A percentile compares a stretch with the other conserved stretches of the same genome.
Conservation (phyloP, 2,329 filamentous ascomycete genomes). For the Aspergillus quadricinctus region DNA sequence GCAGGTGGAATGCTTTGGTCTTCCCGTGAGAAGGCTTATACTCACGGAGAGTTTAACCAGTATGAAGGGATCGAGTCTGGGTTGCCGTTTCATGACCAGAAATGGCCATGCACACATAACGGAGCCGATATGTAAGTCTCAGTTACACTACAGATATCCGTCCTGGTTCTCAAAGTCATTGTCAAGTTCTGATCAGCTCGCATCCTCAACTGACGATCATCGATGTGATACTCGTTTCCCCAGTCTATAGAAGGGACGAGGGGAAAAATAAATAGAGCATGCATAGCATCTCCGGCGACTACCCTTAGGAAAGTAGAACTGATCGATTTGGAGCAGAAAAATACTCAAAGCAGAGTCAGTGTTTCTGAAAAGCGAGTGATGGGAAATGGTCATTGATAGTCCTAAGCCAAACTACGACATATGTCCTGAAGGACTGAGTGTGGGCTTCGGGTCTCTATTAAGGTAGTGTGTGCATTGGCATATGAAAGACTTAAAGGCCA, state of each 20-base stretch:
- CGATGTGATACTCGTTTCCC: too few relatives aligned
- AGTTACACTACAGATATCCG: background rate
- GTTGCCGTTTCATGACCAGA: background rate
- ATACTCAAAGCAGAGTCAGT: too few relatives aligned
- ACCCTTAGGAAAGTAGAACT: too few relatives aligned
- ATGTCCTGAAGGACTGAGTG: background rate
- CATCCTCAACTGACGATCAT: too few relatives aligned
- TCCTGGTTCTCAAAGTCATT: too few relatives aligned
- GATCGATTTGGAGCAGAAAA: too few relatives aligned
- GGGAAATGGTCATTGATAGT: background rate
- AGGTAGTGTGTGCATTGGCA: background rate
- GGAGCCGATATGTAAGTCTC: too few relatives aligned
- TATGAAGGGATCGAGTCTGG: background rate
- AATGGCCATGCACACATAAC: background rate
- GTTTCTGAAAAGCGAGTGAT: background rate
- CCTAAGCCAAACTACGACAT: background rate
- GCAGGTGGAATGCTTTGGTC: background rate
- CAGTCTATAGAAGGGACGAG: too few relatives aligned
- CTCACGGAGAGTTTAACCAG: too few relatives aligned
- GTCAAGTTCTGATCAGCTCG: too few relatives aligned
- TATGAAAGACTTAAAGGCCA: background rate
- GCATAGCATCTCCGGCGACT: too few relatives aligned
- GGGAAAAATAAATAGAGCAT: too few relatives aligned
- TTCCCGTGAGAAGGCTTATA: background rate
- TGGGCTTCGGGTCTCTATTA: background rate